phyloP scores from a whole-genome alignment of 2,329 filamentous ascomycete genomes.

The Calonectria naviculata region DNA sequence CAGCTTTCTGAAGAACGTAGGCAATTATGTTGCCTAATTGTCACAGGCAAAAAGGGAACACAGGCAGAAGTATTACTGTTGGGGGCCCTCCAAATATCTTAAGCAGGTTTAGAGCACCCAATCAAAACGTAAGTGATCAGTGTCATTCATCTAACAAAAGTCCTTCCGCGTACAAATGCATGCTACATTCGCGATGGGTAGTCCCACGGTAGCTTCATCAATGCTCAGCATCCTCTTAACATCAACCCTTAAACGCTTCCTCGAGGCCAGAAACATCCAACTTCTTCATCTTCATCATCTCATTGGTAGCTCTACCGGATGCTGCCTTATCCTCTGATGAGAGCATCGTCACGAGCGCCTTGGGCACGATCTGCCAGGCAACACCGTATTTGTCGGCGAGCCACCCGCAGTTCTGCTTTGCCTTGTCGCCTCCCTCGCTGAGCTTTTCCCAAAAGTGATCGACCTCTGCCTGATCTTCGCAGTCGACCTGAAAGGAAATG shows the following conservation, averaged over 20 bases:
- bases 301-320: constrained; percentile 42
- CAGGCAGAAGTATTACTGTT: not conserved
- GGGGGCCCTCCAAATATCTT: not conserved
- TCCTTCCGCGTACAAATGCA: no score
- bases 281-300: constrained; percentile 57
- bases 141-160: not conserved
- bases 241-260: constrained; percentile 43
- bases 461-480: constrained; percentile 57
- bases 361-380: constrained; percentile 59
- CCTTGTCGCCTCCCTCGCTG: constrained; percentile 50
- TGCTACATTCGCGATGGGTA: not conserved
- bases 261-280: constrained; percentile 52
- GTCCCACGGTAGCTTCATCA: not conserved
- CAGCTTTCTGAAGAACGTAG: not conserved
- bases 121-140: not conserved
- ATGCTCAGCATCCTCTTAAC: not conserved
- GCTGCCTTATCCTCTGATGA: constrained; percentile 47
- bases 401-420: constrained; percentile 56
- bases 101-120: not conserved
- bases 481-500: constrained; percentile 56
- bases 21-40: not conserved
- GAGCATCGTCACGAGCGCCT: constrained; percentile 47
- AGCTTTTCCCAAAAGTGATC: constrained; percentile 60
- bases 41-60: not conserved
- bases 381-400: constrained; percentile 58